Base-by-base conservation (phyloP, 805 yeast species). In the Wickerhamia fluorescens region DNA sequence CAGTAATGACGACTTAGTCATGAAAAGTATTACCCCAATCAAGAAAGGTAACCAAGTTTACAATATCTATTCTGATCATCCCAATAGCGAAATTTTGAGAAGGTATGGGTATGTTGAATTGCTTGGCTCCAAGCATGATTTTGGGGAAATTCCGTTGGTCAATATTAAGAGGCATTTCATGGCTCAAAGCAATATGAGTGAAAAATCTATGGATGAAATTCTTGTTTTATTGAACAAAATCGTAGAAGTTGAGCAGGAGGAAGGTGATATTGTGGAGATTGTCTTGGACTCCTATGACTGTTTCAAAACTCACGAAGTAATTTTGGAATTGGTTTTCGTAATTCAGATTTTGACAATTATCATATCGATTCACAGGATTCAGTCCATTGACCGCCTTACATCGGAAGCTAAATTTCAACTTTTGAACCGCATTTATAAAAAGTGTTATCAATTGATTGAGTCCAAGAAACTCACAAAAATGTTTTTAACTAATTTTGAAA, bases 101-200 rank as follows among this genome's bases (percentile, higher is more conserved):
- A 70, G 95, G 33, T 89, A 89, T 43, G 98, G 98, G 0, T 89
- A 84, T 45, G 92, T 86, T 15, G 96, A 88, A 55, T 51, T 58
- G 37, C 66, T 63, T 13, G 84, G 85, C 0, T 80, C 92, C 2
- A 72, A 70, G 26, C 73, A 63, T 48, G 97, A 89, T 51, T 80
- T 83, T 44, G 95, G 79, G 6, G 97, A 89, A 52, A 43, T 89
- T 3, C 64, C 76, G 2, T 40, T 78, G 15, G 40, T 46, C 0
- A 45, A 50, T 3, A 60, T 78, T 9, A 60, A 56, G 28, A 44
- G 52, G 1, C 61, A 60, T 6, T 64, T 71, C 28, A 30, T 37
- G 3, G 37, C 38, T 10, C 36, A 38, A 6, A 38, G 45, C 7
- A 26, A 46, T n/a, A 37, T 51, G 7, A 18, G 36, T 5, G 54